These are phyloP conservation scores for Arthrobotrys entomopaga DNA, from an alignment of 2,329 filamentous ascomycete genomes.

Conservation along the genomic window DNA sequence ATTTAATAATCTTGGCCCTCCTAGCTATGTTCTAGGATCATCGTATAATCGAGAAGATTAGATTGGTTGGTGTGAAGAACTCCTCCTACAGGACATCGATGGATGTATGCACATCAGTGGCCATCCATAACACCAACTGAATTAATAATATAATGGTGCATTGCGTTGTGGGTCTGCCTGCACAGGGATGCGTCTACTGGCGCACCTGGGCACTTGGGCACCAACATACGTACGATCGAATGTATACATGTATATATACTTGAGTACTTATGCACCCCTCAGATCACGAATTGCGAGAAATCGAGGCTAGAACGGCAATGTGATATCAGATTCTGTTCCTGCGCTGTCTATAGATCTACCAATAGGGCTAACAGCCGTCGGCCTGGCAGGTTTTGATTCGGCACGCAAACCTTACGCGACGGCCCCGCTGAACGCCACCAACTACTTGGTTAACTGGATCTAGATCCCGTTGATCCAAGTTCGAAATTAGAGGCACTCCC, in stretches of 20 bases:
- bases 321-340: slow-evolving; percentile 12
- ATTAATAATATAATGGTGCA: too few species aligned
- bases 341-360: background rate
- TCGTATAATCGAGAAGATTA: background rate
- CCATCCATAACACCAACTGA: background rate
- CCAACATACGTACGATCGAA: slow-evolving; percentile 6
- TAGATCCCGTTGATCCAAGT: too few species aligned
- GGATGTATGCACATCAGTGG: too few species aligned
- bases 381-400: background rate
- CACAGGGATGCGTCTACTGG: background rate
- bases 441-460: too few species aligned
- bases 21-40: background rate
- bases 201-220: background rate
- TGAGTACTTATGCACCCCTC: too few species aligned
- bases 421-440: slow-evolving; percentile 18
- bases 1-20: background rate
- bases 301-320: too few species aligned
- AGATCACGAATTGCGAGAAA: slow-evolving; percentile 41
- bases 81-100: too few species aligned
- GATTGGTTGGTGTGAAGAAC: too few species aligned
- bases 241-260: too few species aligned
- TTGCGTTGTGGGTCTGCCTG: slow-evolving; percentile 4
- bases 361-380: slow-evolving; percentile 43
- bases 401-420: background rate
- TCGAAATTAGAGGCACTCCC: too few species aligned